phyloP scores from a whole-genome alignment of 352 stramenopile genomes.

The Phytophthora nicotianae region DNA sequence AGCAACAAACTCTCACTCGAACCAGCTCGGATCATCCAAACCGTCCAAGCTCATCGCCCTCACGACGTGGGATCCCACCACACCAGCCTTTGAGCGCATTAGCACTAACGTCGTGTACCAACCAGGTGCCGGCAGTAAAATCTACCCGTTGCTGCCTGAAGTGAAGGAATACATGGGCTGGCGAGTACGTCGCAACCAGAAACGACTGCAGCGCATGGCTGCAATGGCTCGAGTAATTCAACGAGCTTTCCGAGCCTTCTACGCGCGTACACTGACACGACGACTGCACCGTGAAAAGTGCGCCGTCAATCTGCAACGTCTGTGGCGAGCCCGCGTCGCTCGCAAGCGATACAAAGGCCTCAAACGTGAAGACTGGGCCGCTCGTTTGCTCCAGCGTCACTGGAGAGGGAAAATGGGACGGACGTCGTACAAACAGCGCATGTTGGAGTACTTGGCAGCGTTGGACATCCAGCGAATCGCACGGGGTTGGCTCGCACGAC shows the following conservation, averaged over 20 bases:
- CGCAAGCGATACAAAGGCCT: constrained; percentile 75
- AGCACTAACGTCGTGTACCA: constrained; percentile 88
- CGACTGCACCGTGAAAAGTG: constrained; percentile 79
- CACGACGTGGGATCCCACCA: constrained; percentile 68
- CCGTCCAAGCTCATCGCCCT: constrained; percentile 43
- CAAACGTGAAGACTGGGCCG: constrained; percentile 90
- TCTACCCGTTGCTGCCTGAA: constrained; percentile 87
- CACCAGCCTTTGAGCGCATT: constrained; percentile 88
- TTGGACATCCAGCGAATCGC: constrained; percentile 88
- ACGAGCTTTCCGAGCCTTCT: constrained; percentile 88
- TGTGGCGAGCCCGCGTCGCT: constrained; percentile 86
- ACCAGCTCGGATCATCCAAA: constrained; percentile 17
- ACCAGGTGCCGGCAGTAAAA: constrained; percentile 80
- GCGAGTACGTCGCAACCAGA: constrained; percentile 94
- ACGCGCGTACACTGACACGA: constrained; percentile 80
- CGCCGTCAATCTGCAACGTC: constrained; percentile 87
- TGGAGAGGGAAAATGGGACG: constrained; percentile 91
- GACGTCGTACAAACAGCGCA: constrained; percentile 76
- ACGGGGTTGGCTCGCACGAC: constrained; percentile 76
- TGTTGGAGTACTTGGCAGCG: constrained; percentile 78
- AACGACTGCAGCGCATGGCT: constrained; percentile 89
- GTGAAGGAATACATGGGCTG: constrained; percentile 97
- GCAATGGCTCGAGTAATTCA: constrained; percentile 89
- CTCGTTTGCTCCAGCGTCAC: constrained; percentile 90
- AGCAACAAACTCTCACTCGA: constrained; percentile 5